A percentile compares a stretch with the other conserved stretches of the same genome.
These are phyloP conservation scores for Talaromyces nanjingensis DNA, from an alignment of 495 filamentous ascomycete genomes.

Conservation along the genomic window DNA sequence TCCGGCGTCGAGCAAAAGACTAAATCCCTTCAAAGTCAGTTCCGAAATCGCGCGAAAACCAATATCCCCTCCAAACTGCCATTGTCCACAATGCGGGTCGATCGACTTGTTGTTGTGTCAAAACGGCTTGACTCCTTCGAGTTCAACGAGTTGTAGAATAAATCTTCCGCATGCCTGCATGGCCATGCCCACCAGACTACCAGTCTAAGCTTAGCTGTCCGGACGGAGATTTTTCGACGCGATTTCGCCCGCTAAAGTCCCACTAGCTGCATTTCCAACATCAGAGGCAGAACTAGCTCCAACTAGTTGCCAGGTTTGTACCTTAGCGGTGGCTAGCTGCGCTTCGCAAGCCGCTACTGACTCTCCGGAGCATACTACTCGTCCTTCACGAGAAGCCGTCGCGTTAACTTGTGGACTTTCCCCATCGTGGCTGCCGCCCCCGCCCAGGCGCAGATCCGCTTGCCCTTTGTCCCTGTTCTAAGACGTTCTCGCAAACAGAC, in stretches of 20 bases:
- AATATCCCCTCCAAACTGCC: not conserved
- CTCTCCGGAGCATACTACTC: not conserved
- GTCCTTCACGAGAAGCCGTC: not conserved
- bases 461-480: not conserved
- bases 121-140: not conserved
- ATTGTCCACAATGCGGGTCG: not conserved
- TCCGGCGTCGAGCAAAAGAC: not conserved
- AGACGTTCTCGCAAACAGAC: not conserved
- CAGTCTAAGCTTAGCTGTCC: not conserved
- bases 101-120: not conserved
- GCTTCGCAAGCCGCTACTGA: not conserved
- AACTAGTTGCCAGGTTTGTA: not conserved
- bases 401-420: not conserved
- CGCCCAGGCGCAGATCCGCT: slow-evolving; percentile 1
- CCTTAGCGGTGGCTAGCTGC: not conserved
- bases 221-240: slow-evolving; percentile 2
- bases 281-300: not conserved
- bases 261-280: not conserved
- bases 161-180: not conserved
- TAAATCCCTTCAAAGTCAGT: not conserved
- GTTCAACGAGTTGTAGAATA: not conserved
- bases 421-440: slow-evolving; percentile 3
- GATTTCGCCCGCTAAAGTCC: not conserved
- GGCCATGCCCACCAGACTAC: not conserved
- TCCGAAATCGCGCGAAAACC: not conserved